Evolutionary conservation across 768 basidiomycete species (phyloP).

Genomic region (Kwoniella dendrophila): DNA sequence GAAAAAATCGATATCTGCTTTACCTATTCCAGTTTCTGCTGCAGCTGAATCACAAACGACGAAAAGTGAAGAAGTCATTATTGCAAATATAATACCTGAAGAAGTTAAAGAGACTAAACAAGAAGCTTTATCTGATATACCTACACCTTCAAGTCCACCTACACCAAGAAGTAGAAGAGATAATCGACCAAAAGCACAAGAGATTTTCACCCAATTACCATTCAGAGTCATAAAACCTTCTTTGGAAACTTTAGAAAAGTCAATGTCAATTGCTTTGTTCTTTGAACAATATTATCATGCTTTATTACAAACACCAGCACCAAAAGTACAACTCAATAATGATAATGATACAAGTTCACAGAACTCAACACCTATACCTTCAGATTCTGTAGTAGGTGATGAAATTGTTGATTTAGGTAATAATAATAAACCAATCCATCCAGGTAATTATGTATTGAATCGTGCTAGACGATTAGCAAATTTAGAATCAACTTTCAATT

Average conservation of each 20-base stretch:
- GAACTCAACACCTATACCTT: constrained; percentile 61
- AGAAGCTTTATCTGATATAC: too few relatives aligned
- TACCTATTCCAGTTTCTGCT: not conserved
- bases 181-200: constrained; percentile 16
- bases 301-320: constrained; percentile 42
- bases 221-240: constrained; percentile 70
- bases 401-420: too few relatives aligned
- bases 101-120: too few relatives aligned
- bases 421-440: constrained; percentile 72
- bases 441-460: constrained; percentile 76
- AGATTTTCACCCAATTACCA: constrained; percentile 28
- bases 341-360: too few relatives aligned
- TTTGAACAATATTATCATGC: constrained; percentile 62
- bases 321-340: too few relatives aligned
- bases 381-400: too few relatives aligned
- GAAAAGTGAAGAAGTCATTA: not conserved
- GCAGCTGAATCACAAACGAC: constrained; percentile 6
- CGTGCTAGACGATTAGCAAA: constrained; percentile 81
- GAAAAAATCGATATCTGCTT: constrained; percentile 27
- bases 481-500: constrained; percentile 79
- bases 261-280: constrained; percentile 87
- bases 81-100: not conserved
- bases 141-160: constrained; percentile 14
- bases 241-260: constrained; percentile 87
- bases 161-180: constrained; percentile 3